Percentiles rank a stretch among this genome's conserved stretches.
These are phyloP conservation scores for Entoloma clypeatum DNA, from an alignment of 1,284 basidiomycete species.

Conservation along the genomic window DNA sequence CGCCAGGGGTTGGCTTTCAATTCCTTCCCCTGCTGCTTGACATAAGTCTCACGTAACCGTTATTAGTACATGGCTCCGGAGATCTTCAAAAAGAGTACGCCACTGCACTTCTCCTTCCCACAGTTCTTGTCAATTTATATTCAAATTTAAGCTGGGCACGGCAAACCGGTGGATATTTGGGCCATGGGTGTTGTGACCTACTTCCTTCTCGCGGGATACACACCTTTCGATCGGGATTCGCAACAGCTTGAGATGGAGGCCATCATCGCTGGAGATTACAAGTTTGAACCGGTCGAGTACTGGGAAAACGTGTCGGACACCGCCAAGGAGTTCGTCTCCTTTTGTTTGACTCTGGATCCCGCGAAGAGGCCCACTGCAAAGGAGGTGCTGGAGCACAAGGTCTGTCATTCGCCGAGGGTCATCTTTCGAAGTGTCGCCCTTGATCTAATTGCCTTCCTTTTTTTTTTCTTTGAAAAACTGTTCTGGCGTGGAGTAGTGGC, in stretches of 20 bases:
- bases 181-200: constrained; percentile 96
- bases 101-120: constrained; percentile 2
- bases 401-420: constrained; percentile 13
- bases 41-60: constrained; percentile 22
- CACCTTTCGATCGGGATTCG: constrained; percentile 88
- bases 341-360: constrained; percentile 85
- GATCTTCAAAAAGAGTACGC: constrained; percentile 90
- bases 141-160: constrained; percentile 69
- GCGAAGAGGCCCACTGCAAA: constrained; percentile 71
- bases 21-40: not conserved
- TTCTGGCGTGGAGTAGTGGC: constrained; percentile 52
- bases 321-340: constrained; percentile 77
- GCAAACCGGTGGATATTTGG: constrained; percentile 96
- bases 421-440: not conserved
- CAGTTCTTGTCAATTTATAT: constrained; percentile 11
- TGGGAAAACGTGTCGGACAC: constrained; percentile 82
- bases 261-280: constrained; percentile 88
- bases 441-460: not conserved
- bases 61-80: constrained; percentile 94
- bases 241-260: constrained; percentile 91
- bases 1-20: constrained; percentile 59
- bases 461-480: too few relatives aligned
- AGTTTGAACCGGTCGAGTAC: constrained; percentile 87
- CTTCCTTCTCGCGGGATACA: constrained; percentile 93
- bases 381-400: constrained; percentile 65